Evolutionary conservation across 1,284 basidiomycete genomes (phyloP).

Genomic region (Fomitopsis schrenkii): DNA sequence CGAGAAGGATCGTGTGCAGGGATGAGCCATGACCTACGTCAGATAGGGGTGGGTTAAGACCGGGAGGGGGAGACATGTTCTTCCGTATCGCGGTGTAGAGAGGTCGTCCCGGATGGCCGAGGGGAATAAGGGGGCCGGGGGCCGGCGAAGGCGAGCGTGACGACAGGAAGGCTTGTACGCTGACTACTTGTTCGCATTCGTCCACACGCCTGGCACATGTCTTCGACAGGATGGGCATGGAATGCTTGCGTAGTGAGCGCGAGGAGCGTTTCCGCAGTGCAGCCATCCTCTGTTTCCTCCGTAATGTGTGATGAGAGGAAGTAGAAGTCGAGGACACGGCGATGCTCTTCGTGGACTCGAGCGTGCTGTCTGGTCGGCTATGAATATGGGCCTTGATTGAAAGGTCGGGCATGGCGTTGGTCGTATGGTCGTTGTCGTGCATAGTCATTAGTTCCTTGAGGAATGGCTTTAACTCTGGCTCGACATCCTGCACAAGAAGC

Average conservation of each 20-base stretch:
- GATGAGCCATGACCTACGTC: slow-evolving; percentile 20
- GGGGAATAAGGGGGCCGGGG: slow-evolving; percentile 7
- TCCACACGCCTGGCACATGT: slow-evolving; percentile 7
- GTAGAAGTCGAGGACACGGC: slow-evolving; percentile 17
- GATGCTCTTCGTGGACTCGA: slow-evolving; percentile 4
- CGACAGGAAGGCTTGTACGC: not conserved
- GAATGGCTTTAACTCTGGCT: slow-evolving; percentile 13
- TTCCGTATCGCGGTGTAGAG: slow-evolving; percentile 62
- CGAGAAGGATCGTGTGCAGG: slow-evolving; percentile 20
- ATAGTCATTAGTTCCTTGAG: slow-evolving; percentile 14
- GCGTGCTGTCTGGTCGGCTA: not conserved
- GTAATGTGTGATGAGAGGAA: slow-evolving; percentile 31
- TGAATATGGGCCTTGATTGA: not conserved
- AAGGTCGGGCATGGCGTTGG: not conserved
- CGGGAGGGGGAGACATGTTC: slow-evolving; percentile 42
- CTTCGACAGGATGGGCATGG: slow-evolving; percentile 20
- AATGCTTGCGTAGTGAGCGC: slow-evolving; percentile 32
- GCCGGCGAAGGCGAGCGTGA: not conserved
- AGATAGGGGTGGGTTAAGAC: slow-evolving; percentile 26
- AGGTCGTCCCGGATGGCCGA: slow-evolving; percentile 36
- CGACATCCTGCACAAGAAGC: slow-evolving; percentile 9
- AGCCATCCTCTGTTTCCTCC: slow-evolving; percentile 35
- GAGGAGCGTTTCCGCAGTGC: slow-evolving; percentile 35
- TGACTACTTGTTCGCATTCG: slow-evolving; percentile 11
- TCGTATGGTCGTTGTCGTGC: slow-evolving; percentile 10